Evolutionary conservation across 2,329 filamentous ascomycete genomes (phyloP).

Genomic region (Davidsoniella neocaledoniae): DNA sequence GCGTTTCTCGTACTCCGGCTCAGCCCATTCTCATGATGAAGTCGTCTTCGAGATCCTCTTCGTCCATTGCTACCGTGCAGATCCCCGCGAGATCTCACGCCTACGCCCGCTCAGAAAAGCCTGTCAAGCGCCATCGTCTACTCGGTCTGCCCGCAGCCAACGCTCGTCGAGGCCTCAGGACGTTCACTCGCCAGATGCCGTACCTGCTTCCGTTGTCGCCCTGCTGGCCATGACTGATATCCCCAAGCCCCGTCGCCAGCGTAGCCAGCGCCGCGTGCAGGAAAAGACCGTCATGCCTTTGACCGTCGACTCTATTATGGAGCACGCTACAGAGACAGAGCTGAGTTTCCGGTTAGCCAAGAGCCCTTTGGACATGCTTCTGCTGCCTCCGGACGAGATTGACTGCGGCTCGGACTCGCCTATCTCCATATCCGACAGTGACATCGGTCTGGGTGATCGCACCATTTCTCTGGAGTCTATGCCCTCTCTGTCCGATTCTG

Average conservation of each 20-base stretch:
- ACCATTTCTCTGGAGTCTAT: constrained; percentile 44
- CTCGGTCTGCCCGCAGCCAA: constrained; percentile 21
- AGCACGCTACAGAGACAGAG: constrained; percentile 18
- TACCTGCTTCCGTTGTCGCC: constrained; percentile 43
- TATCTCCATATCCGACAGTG: constrained; percentile 27
- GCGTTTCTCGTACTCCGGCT: not conserved
- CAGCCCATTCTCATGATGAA: constrained; percentile 8
- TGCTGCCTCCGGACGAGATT: constrained; percentile 43
- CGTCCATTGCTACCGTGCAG: constrained; percentile 34
- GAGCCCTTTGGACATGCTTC: constrained; percentile 40
- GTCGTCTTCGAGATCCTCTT: constrained; percentile 11
- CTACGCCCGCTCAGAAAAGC: not conserved
- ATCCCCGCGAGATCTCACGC: constrained; percentile 28
- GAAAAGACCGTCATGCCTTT: constrained; percentile 27
- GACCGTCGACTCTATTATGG: constrained; percentile 10
- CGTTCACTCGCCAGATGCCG: constrained; percentile 33
- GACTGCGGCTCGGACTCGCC: constrained; percentile 28
- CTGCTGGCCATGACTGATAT: constrained; percentile 46
- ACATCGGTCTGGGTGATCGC: constrained; percentile 34
- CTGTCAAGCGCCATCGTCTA: constrained; percentile 16
- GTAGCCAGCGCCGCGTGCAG: constrained; percentile 28
- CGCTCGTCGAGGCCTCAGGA: constrained; percentile 20
- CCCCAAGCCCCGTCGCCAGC: constrained; percentile 24
- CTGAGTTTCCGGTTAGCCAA: constrained; percentile 36
- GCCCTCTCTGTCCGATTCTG: constrained; percentile 40